These are phyloP conservation scores for Arabis hirsuta DNA, from an alignment of 345 rosid genomes.

Conservation along the genomic window DNA sequence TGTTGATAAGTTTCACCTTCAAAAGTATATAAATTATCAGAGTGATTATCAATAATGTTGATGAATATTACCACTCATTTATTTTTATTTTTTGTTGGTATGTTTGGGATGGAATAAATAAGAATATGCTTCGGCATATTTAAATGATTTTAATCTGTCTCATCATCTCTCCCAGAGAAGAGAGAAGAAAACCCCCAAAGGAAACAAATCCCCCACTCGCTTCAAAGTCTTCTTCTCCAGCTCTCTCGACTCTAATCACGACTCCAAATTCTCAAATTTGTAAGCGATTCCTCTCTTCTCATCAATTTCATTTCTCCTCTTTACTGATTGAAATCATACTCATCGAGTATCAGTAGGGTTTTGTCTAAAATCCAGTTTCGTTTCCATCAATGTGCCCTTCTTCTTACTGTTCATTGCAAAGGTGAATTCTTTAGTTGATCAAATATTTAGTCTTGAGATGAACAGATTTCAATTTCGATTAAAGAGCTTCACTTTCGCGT, in stretches of 20 bases:
- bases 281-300: conserved; percentile 14
- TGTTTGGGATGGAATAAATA: conserved; percentile 29
- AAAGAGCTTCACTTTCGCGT: not conserved
- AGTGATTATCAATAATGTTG: no score
- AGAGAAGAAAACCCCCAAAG: not conserved
- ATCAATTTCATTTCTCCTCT: not conserved
- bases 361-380: not conserved
- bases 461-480: not conserved
- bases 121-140: conserved; percentile 42
- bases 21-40: no score
- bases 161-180: conserved; percentile 1
- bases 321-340: not conserved
- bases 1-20: no score
- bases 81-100: no score
- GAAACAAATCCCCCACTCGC: not conserved
- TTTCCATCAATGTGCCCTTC: not conserved
- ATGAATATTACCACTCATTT: no score
- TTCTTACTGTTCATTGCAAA: not conserved
- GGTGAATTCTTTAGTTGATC: not conserved
- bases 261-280: not conserved
- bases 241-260: not conserved
- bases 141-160: not conserved
- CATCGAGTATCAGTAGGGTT: not conserved
- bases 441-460: not conserved
- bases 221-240: conserved; percentile 24